phyloP scores from a whole-genome alignment of 306 rosid species.

The Spatholobus suberectus region DNA sequence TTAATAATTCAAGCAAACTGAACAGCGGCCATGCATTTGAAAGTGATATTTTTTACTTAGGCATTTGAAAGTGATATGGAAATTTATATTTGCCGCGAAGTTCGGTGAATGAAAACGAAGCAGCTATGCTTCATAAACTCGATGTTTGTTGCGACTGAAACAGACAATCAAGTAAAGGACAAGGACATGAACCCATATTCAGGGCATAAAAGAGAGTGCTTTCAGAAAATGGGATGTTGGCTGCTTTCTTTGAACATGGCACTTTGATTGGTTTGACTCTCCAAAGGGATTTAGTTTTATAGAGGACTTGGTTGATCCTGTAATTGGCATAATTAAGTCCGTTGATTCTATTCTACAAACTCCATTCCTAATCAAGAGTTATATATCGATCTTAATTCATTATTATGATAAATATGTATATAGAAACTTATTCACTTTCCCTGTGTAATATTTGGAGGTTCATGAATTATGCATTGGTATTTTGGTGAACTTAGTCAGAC shows the following conservation, averaged over 20 bases:
- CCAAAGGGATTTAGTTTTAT: neutral
- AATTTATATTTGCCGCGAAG: constrained; percentile 25
- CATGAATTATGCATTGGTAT: neutral
- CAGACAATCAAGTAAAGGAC: constrained; percentile 42
- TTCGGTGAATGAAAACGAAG: constrained; percentile 9
- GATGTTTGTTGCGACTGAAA: constrained; percentile 36
- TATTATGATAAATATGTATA: too few relatives aligned
- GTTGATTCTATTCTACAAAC: neutral
- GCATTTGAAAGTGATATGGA: neutral
- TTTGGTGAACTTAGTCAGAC: neutral
- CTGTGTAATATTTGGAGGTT: neutral
- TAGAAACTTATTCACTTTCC: neutral
- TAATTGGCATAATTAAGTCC: neutral
- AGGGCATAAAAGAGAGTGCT: neutral
- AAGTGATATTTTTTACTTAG: neutral
- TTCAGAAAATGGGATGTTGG: constrained; percentile 27
- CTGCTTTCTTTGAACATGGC: neutral
- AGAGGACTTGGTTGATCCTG: neutral
- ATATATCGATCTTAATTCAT: neutral
- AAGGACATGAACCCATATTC: constrained; percentile 53
- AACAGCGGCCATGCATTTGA: neutral
- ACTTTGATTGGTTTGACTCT: neutral
- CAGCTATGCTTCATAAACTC: constrained; percentile 18
- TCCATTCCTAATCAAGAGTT: neutral
- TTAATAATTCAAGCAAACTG: neutral